phyloP scores from a whole-genome alignment of 345 rosid genomes.

The Pistacia atlantica region DNA sequence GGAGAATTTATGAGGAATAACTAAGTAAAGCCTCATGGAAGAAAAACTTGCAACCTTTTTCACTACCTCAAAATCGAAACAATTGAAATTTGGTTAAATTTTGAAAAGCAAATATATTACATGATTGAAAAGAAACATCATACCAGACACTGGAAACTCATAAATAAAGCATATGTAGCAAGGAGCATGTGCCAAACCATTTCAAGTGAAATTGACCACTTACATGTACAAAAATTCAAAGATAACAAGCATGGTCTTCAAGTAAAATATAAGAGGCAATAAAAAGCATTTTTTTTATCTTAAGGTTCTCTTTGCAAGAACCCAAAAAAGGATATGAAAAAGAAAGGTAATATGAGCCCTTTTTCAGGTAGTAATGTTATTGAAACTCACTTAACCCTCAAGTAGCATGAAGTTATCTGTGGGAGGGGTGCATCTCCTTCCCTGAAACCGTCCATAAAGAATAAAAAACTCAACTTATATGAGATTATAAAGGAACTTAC shows the following conservation, averaged over 20 bases:
- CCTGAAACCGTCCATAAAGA: constrained; percentile 34
- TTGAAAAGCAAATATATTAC: background rate
- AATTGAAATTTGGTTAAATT: too few species aligned
- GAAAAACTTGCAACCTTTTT: too few species aligned
- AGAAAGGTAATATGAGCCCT: background rate
- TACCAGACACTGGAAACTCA: background rate
- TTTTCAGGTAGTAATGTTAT: background rate
- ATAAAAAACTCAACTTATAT: constrained; percentile 14
- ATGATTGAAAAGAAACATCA: background rate
- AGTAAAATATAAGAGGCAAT: background rate
- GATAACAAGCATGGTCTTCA: background rate
- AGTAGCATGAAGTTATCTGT: constrained; percentile 47
- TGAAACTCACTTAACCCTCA: constrained; percentile 50
- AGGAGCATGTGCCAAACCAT: background rate
- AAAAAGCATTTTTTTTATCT: background rate
- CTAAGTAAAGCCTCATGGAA: background rate
- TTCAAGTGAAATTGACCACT: background rate
- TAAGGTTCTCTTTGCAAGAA: background rate
- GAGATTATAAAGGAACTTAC: background rate
- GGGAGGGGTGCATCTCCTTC: constrained; percentile 38
- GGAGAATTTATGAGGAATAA: too few species aligned
- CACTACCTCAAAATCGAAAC: too few species aligned
- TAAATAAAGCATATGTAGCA: background rate
- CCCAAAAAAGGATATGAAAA: background rate
- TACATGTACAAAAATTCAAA: background rate